phyloP scores from a whole-genome alignment of 495 filamentous ascomycete genomes.

The Talaromyces wortmannii region DNA sequence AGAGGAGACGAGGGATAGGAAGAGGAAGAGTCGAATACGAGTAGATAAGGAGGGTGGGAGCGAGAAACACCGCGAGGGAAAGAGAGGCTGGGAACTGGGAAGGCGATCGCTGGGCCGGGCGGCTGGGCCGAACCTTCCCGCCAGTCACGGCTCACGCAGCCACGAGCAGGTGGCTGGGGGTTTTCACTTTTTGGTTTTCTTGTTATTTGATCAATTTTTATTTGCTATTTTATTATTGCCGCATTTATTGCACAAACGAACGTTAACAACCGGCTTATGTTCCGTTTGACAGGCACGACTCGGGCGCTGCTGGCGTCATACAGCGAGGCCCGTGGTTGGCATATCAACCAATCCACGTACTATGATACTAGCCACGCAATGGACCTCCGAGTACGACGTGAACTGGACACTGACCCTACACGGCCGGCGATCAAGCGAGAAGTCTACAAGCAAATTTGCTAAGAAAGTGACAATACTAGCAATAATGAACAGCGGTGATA shows the following conservation, averaged over 20 bases:
- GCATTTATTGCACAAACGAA: no score
- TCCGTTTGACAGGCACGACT: no score
- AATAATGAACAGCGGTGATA: neutral
- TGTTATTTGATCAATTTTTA: neutral
- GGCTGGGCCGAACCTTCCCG: slow-evolving; percentile 7
- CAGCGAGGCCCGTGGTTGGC: no score
- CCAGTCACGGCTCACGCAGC: neutral
- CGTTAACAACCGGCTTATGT: no score
- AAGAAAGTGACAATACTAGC: neutral
- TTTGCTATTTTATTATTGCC: neutral
- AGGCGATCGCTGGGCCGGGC: slow-evolving; percentile 2
- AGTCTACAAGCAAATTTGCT: no score
- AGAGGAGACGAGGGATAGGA: neutral
- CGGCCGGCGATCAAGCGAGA: no score
- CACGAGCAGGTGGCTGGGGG: neutral
- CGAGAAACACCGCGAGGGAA: neutral
- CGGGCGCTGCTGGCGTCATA: no score
- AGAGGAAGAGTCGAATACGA: neutral
- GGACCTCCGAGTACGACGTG: no score
- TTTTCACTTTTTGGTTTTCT: neutral
- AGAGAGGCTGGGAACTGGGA: neutral
- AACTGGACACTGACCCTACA: no score
- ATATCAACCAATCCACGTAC: no score
- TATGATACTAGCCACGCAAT: no score
- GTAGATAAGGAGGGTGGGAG: neutral